These are phyloP conservation scores for Silene noctiflora DNA, from an alignment of 179 eudicot species.

Conservation along the genomic window DNA sequence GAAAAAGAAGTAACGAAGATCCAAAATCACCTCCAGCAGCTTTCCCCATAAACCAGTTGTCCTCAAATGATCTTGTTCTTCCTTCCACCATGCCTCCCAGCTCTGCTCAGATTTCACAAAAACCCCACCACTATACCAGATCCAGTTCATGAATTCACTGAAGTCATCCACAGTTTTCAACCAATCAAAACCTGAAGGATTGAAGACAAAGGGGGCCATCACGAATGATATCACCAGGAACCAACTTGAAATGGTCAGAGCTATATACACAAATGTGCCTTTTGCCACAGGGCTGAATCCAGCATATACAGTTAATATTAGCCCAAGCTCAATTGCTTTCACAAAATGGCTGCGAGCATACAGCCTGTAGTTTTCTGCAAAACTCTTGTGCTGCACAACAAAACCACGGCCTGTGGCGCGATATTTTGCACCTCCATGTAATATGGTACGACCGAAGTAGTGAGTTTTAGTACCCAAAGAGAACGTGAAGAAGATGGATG, in stretches of 20 bases:
- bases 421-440: conserved; percentile 94
- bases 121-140: conserved; percentile 75
- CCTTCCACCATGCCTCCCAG: conserved; percentile 93
- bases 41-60: conserved; percentile 88
- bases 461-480: conserved; percentile 92
- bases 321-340: conserved; percentile 88
- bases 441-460: conserved; percentile 83
- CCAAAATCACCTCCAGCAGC: conserved; percentile 58
- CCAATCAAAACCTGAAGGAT: conserved; percentile 92
- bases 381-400: conserved; percentile 85
- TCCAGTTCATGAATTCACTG: conserved; percentile 84
- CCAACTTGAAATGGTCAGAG: conserved; percentile 83
- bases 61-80: conserved; percentile 89
- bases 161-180: conserved; percentile 86
- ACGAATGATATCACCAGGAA: conserved; percentile 78
- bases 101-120: conserved; percentile 76
- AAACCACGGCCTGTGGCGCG: conserved; percentile 94
- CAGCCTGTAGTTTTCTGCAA: conserved; percentile 77
- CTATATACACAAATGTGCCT: conserved; percentile 69
- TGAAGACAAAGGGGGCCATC: conserved; percentile 80
- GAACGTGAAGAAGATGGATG: conserved; percentile 78
- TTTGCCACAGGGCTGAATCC: conserved; percentile 66
- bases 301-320: conserved; percentile 75
- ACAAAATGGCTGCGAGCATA: conserved; percentile 84
- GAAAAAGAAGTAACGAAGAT: conserved; percentile 87